phyloP scores from a whole-genome alignment of 257 asterid genomes.

The Orobanche coerulescens region DNA sequence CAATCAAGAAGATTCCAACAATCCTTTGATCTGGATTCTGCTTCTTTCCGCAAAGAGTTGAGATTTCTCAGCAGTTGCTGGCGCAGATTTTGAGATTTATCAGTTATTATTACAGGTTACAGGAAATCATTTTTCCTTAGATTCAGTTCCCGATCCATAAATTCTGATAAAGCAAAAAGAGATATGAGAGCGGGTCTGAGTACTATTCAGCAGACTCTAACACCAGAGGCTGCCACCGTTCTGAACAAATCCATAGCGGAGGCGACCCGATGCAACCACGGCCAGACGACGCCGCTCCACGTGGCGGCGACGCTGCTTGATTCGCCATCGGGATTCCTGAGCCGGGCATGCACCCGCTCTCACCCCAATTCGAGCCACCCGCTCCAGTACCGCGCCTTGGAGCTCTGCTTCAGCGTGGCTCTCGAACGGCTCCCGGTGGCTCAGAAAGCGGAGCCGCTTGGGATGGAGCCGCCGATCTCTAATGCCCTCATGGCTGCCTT shows the following conservation, averaged over 20 bases:
- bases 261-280: constrained; percentile 80
- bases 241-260: constrained; percentile 77
- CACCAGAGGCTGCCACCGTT: constrained; percentile 76
- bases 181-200: constrained; percentile 84
- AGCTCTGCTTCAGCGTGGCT: constrained; percentile 87
- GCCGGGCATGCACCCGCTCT: constrained; percentile 86
- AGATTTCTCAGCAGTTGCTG: constrained; percentile 13
- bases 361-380: constrained; percentile 95
- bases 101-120: neutral
- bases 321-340: constrained; percentile 63
- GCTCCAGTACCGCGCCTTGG: constrained; percentile 87
- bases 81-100: constrained; percentile 3
- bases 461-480: constrained; percentile 56
- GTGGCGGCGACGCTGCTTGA: constrained; percentile 89
- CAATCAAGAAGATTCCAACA: constrained; percentile 20
- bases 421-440: constrained; percentile 75
- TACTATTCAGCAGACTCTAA: constrained; percentile 80
- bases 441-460: constrained; percentile 40
- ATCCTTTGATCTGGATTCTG: constrained; percentile 18
- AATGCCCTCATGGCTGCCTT: constrained; percentile 67
- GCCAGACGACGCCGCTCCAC: constrained; percentile 89
- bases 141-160: constrained; percentile 11
- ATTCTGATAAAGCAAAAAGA: constrained; percentile 3
- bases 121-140: neutral
- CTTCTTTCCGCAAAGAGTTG: constrained; percentile 4